phyloP scores from a whole-genome alignment of 176 grass and related monocot genomes.

The bread wheat (Triticum aestivum) region DNA sequence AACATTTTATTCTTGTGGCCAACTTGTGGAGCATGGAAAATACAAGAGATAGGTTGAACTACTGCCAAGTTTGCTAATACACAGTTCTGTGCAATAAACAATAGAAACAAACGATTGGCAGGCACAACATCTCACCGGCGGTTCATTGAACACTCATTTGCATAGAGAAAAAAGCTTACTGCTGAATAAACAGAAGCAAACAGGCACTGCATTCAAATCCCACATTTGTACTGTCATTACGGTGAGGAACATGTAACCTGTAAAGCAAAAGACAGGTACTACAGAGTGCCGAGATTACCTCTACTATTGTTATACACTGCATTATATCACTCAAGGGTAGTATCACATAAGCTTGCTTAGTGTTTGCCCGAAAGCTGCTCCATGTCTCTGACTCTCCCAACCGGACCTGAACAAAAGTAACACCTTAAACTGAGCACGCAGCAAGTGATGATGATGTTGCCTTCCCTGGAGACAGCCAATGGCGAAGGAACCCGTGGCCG shows the following conservation, averaged over 20 bases:
- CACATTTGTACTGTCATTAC: not conserved
- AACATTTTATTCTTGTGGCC: not conserved
- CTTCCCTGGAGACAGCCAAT: not conserved
- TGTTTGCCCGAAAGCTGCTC: no score
- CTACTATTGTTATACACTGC: not conserved
- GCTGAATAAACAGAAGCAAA: not conserved
- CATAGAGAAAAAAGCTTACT: not conserved
- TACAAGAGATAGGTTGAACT: not conserved
- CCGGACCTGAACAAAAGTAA: not conserved
- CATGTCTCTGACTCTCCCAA: no score
- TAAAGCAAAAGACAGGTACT: not conserved
- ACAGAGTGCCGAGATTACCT: not conserved
- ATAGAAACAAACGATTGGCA: not conserved
- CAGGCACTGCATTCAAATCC: not conserved
- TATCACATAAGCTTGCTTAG: not conserved
- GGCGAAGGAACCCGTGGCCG: not conserved
- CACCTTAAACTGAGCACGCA: not conserved
- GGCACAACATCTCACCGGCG: not conserved
- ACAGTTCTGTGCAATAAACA: not conserved
- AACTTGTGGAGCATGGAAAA: not conserved
- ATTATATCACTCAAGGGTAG: not conserved
- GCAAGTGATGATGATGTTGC: not conserved
- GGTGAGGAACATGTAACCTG: not conserved
- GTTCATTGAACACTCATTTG: not conserved
- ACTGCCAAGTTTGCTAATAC: not conserved